Percentiles rank a stretch among this genome's conserved stretches.
Conservation (phyloP, 345 rosid genomes). For the Eucalyptus decipiens region DNA sequence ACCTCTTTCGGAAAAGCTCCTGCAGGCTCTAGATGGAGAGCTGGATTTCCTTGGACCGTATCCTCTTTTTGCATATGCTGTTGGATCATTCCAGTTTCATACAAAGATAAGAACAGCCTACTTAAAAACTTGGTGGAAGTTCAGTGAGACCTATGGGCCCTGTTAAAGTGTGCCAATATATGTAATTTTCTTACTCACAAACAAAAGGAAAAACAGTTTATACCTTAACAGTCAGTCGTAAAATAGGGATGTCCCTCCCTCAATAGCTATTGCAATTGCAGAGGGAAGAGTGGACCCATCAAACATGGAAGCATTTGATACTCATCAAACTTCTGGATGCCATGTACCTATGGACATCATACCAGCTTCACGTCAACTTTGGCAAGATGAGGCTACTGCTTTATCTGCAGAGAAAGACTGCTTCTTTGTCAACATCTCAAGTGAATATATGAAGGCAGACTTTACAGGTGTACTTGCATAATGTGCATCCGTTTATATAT, state of each 20-base stretch:
- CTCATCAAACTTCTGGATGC: slow-evolving; percentile 1
- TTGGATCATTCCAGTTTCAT: background rate
- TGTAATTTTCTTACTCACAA: slow-evolving; percentile 16
- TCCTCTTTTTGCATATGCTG: slow-evolving; percentile 18
- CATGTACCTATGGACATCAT: background rate
- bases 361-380: background rate
- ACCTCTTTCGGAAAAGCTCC: slow-evolving; percentile 46
- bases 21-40: slow-evolving; percentile 27
- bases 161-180: background rate
- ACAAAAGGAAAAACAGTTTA: background rate
- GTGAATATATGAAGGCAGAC: background rate
- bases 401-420: background rate
- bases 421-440: background rate
- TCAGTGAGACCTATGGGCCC: background rate
- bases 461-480: background rate
- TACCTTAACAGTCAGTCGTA: background rate
- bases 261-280: slow-evolving; percentile 66
- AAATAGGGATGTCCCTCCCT: slow-evolving; percentile 59
- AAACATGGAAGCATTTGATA: slow-evolving; percentile 60
- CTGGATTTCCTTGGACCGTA: slow-evolving; percentile 93
- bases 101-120: background rate
- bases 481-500: background rate
- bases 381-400: slow-evolving; percentile 4
- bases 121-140: background rate
- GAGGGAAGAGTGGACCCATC: slow-evolving; percentile 62